Percentiles rank a stretch among this genome's conserved stretches.
phyloP scores from a whole-genome alignment of 2,329 filamentous ascomycete species.

The Cercospora brassicicola region DNA sequence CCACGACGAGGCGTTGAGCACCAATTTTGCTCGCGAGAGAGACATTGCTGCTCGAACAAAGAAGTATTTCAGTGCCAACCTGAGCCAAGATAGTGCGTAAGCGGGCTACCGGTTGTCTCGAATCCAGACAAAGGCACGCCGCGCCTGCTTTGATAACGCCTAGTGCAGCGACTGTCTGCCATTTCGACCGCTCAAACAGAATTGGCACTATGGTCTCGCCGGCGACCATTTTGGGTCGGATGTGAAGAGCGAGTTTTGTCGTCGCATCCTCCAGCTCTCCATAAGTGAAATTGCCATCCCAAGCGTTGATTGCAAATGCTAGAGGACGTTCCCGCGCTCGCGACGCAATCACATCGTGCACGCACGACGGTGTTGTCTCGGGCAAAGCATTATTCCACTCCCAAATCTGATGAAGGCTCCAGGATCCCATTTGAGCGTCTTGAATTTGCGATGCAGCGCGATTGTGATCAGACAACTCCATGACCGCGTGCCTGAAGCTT shows the following conservation, averaged over 20 bases:
- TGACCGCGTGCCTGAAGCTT: too few species aligned
- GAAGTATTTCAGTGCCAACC: not conserved
- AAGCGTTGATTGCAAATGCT: not conserved
- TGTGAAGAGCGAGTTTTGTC: not conserved
- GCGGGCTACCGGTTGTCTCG: not conserved
- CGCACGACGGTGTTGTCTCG: not conserved
- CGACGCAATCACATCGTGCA: not conserved
- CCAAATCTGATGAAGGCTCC: not conserved
- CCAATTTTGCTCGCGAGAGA: not conserved
- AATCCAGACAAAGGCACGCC: not conserved
- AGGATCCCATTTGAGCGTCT: not conserved
- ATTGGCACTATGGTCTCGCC: not conserved
- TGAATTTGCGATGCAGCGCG: not conserved
- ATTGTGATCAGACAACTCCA: not conserved
- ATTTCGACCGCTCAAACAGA: not conserved
- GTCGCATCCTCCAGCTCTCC: not conserved
- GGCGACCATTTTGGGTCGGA: not conserved
- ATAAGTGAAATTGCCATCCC: not conserved
- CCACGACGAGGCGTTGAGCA: not conserved
- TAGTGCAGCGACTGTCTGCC: not conserved
- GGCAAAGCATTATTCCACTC: not conserved
- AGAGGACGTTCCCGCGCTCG: not conserved
- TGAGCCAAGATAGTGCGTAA: not conserved
- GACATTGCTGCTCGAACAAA: not conserved
- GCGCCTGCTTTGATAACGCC: not conserved